These are phyloP conservation scores for Crotalaria pallida DNA, from an alignment of 306 rosid species.

Conservation along the genomic window DNA sequence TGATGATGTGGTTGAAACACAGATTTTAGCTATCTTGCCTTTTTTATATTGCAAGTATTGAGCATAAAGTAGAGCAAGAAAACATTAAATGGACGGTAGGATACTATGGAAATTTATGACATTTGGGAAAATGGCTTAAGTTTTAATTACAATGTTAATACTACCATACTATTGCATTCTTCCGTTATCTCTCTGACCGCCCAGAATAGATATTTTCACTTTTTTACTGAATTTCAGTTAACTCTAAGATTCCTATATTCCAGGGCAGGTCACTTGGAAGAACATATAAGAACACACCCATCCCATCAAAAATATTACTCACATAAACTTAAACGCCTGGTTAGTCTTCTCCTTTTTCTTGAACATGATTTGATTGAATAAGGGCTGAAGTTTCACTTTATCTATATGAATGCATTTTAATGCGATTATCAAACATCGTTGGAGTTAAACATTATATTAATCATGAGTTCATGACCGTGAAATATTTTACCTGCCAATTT, in stretches of 20 bases:
- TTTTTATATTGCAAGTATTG: background rate
- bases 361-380: background rate
- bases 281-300: constrained; percentile 58
- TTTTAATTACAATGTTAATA: background rate
- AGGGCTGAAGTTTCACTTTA: background rate
- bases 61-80: background rate
- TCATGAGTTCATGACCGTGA: constrained; percentile 7
- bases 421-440: background rate
- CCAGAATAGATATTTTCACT: background rate
- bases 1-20: background rate
- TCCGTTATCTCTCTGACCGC: constrained; percentile 12
- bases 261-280: constrained; percentile 85
- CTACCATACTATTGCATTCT: background rate
- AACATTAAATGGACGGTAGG: background rate
- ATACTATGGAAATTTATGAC: background rate
- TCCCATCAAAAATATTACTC: constrained; percentile 74
- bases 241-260: constrained; percentile 23
- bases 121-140: background rate
- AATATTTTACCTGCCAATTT: background rate
- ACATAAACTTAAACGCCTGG: constrained; percentile 80
- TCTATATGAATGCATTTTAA: constrained; percentile 10
- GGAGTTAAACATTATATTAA: constrained; percentile 1
- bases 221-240: background rate
- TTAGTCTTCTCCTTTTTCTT: constrained; percentile 32
- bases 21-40: background rate